Evolutionary conservation across 2,329 filamentous ascomycete genomes (phyloP).

Genomic region (Colletotrichum orchidophilum): DNA sequence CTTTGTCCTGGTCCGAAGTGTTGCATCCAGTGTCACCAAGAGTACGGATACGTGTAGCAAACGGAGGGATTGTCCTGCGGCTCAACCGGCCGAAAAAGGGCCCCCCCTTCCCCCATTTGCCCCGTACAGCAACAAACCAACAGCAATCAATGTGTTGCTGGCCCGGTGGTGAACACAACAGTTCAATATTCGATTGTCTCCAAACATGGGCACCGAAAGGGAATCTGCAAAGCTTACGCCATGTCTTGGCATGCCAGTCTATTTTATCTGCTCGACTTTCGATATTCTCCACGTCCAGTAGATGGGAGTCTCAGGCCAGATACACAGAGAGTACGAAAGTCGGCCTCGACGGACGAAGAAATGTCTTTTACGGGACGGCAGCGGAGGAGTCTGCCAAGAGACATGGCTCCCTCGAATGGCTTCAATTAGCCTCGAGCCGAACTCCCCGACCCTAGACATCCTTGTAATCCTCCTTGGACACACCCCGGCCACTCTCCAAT

Average conservation of each 20-base stretch:
- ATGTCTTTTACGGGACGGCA: background rate
- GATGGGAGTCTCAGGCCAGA: background rate
- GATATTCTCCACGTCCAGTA: background rate
- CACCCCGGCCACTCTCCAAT: constrained; percentile 12
- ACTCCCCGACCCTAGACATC: constrained; percentile 14
- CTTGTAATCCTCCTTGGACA: background rate
- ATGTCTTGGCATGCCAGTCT: background rate
- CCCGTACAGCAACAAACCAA: background rate
- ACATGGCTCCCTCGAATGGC: constrained; percentile 17
- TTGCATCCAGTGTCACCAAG: background rate
- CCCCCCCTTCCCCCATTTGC: background rate
- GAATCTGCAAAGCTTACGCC: constrained; percentile 27
- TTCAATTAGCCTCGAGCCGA: constrained; percentile 25
- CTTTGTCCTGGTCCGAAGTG: background rate
- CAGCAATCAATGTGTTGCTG: background rate
- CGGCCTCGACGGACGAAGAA: background rate
- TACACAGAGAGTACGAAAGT: background rate
- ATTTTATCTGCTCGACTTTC: background rate
- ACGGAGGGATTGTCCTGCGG: constrained; percentile 7
- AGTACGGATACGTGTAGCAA: background rate
- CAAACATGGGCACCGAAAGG: background rate
- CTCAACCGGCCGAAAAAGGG: background rate
- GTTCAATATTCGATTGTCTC: background rate
- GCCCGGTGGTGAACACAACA: background rate
- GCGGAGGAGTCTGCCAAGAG: constrained; percentile 10